phyloP scores from a whole-genome alignment of 768 basidiomycete genomes.

The Auriscalpium microsporum region DNA sequence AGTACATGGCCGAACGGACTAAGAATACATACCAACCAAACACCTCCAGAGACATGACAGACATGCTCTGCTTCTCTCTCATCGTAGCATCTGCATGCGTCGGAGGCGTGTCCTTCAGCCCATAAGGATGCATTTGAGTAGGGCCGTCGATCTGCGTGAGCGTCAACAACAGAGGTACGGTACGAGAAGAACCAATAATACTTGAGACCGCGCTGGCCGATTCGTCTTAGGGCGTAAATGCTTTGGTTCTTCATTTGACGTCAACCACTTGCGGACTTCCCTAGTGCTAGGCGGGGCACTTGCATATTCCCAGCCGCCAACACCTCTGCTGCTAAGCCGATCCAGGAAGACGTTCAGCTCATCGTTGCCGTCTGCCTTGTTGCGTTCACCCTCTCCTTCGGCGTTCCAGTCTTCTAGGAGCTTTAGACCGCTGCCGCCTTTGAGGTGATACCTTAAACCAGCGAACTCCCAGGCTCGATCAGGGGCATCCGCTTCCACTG shows the following conservation, averaged over 20 bases:
- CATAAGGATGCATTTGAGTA: constrained; percentile 68
- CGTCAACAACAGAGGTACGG: background rate
- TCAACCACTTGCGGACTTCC: constrained; percentile 49
- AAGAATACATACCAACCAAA: constrained; percentile 48
- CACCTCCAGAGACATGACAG: constrained; percentile 73
- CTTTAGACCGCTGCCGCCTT: constrained; percentile 50
- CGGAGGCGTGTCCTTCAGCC: constrained; percentile 50
- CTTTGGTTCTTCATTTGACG: constrained; percentile 19
- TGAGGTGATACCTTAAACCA: constrained; percentile 65
- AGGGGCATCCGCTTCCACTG: constrained; percentile 61
- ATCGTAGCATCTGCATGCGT: constrained; percentile 28
- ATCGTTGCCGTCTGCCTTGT: background rate
- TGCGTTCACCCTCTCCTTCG: background rate
- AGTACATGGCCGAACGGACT: background rate
- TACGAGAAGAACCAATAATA: constrained; percentile 15
- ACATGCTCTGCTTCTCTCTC: constrained; percentile 65
- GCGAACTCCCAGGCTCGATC: constrained; percentile 66
- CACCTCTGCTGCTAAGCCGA: constrained; percentile 21
- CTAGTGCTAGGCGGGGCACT: constrained; percentile 53
- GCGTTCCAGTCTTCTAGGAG: constrained; percentile 54
- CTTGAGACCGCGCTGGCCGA: constrained; percentile 42
- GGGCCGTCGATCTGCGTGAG: constrained; percentile 54
- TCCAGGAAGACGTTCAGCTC: constrained; percentile 6
- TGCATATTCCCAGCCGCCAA: constrained; percentile 78
- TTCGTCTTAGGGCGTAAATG: constrained; percentile 8